Evolutionary conservation across 192 early-diverging fungal species (phyloP).

Genomic region (Chytriomyces sp.): DNA sequence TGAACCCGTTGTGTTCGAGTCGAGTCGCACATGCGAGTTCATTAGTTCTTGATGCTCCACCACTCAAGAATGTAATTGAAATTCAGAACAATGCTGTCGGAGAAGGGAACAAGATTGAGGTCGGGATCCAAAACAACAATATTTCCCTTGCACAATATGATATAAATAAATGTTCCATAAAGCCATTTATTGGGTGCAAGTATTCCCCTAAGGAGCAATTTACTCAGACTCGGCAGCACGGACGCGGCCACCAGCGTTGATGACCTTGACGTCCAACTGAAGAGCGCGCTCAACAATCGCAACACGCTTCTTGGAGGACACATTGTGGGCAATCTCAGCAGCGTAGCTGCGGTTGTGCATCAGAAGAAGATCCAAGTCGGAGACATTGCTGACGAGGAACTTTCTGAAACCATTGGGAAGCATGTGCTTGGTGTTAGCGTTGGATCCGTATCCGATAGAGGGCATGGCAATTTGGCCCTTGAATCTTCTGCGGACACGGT

Average conservation of each 20-base stretch:
- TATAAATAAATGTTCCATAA: too few relatives aligned
- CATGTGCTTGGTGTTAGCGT: conserved; percentile 93
- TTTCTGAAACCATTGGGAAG: conserved; percentile 99
- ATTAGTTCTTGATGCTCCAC: too few relatives aligned
- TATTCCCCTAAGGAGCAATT: too few relatives aligned
- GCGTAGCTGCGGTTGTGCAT: conserved; percentile 99
- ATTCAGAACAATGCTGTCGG: too few relatives aligned
- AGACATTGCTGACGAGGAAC: conserved; percentile 89
- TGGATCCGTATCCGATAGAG: conserved; percentile 99
- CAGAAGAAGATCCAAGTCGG: conserved; percentile 92
- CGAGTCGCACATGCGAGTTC: too few relatives aligned
- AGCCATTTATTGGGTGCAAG: too few relatives aligned
- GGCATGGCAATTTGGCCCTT: conserved; percentile 97
- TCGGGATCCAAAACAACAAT: too few relatives aligned
- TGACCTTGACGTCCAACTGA: conserved; percentile 95
- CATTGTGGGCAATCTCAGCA: conserved; percentile 98
- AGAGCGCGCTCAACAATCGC: conserved; percentile 91
- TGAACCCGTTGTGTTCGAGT: too few relatives aligned
- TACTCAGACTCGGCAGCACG: conserved; percentile 48
- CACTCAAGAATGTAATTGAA: too few relatives aligned
- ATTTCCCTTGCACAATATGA: too few relatives aligned
- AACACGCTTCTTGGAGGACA: conserved; percentile 91
- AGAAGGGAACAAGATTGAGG: too few relatives aligned
- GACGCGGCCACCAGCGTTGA: conserved; percentile 88
- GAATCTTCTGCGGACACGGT: conserved; percentile 96